These are phyloP conservation scores for Colletotrichum liriopes DNA, from an alignment of 2,329 filamentous ascomycete species.

Conservation along the genomic window DNA sequence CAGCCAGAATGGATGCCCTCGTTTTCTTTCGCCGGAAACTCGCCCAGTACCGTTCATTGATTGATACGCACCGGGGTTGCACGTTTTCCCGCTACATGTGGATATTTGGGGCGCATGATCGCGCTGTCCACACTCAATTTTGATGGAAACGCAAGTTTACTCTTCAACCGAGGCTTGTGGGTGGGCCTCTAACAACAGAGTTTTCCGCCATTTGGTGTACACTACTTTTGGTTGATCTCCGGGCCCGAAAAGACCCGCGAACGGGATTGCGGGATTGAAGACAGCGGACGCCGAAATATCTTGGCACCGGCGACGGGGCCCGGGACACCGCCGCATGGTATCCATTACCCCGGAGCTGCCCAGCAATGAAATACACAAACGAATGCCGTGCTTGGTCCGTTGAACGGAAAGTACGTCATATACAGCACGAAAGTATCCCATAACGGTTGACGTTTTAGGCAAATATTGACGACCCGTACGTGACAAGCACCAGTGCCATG, in stretches of 20 bases:
- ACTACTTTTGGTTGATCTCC: background rate
- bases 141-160: background rate
- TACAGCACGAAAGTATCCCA: background rate
- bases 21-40: background rate
- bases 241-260: conserved; percentile 15
- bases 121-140: conserved; percentile 26
- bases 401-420: background rate
- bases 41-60: background rate
- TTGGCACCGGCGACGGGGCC: conserved; percentile 28
- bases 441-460: conserved; percentile 9
- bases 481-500: background rate
- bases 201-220: conserved; percentile 3
- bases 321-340: background rate
- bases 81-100: conserved; percentile 36
- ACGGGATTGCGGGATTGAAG: conserved; percentile 20
- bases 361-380: background rate
- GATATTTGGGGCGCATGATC: conserved; percentile 39
- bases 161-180: conserved; percentile 21
- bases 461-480: background rate
- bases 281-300: conserved; percentile 11
- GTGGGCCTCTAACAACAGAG: background rate
- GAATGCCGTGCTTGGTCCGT: background rate
- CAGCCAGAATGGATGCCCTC: background rate
- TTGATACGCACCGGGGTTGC: conserved; percentile 36
- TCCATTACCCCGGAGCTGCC: conserved; percentile 19